A percentile compares a stretch with the other conserved stretches of the same genome.
Evolutionary conservation across 2,329 filamentous ascomycete species (phyloP).

Genomic region (Botrytis fabae): DNA sequence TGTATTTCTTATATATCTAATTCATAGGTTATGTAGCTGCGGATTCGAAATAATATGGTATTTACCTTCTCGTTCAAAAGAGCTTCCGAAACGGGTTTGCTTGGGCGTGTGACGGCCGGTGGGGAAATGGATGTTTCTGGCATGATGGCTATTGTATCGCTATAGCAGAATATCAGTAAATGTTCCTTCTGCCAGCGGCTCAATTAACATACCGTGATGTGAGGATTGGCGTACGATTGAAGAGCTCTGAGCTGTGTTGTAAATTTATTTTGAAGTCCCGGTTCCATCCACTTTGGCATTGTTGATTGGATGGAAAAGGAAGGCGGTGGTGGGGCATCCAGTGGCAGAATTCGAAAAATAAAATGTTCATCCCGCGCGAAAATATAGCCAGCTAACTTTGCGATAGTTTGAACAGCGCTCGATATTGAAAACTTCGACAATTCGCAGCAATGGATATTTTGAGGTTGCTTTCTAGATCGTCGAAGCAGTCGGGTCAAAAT

Average conservation of each 20-base stretch:
- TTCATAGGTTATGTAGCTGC: neutral
- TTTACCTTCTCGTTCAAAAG: constrained; percentile 96
- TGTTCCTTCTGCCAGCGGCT: neutral
- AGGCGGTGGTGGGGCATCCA: neutral
- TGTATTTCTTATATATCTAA: constrained; percentile 1
- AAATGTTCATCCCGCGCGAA: constrained; percentile 11
- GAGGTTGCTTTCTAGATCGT: constrained; percentile 70
- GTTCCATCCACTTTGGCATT: constrained; percentile 21
- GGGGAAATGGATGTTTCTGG: constrained; percentile 46
- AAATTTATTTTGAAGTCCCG: constrained; percentile 25
- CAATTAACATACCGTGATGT: constrained; percentile 29
- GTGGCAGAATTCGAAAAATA: constrained; percentile 18
- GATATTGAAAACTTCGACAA: constrained; percentile 12
- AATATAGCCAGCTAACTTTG: constrained; percentile 6
- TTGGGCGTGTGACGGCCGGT: constrained; percentile 60
- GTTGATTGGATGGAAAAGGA: constrained; percentile 5
- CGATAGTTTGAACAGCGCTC: neutral
- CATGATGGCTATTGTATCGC: constrained; percentile 30
- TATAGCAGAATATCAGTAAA: constrained; percentile 14
- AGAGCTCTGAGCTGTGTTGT: constrained; percentile 19
- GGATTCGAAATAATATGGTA: neutral
- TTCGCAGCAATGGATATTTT: constrained; percentile 57
- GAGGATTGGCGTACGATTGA: constrained; percentile 22
- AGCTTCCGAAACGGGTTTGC: constrained; percentile 89
- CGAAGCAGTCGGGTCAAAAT: constrained; percentile 51